Conservation (phyloP, 345 rosid genomes). For the Gossypium ekmanianum region DNA sequence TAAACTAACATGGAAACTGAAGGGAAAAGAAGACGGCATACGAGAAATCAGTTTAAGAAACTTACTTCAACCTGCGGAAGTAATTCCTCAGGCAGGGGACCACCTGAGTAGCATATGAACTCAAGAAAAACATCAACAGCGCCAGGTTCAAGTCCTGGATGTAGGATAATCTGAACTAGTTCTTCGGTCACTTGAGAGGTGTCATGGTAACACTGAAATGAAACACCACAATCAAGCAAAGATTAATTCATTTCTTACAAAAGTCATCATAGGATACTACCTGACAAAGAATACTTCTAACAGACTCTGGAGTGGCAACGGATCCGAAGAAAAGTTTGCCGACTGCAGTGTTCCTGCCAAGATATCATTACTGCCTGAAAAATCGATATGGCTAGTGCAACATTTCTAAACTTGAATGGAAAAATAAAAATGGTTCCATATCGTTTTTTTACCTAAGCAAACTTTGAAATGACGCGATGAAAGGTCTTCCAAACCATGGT, state of each 20-base stretch:
- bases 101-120: slow-evolving; percentile 88
- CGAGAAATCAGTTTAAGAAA: slow-evolving; percentile 14
- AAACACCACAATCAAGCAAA: background rate
- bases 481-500: slow-evolving; percentile 71
- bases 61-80: slow-evolving; percentile 69
- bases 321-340: slow-evolving; percentile 60
- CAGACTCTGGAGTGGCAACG: slow-evolving; percentile 69
- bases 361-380: slow-evolving; percentile 17
- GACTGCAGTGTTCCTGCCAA: slow-evolving; percentile 61
- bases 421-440: background rate
- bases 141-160: slow-evolving; percentile 88
- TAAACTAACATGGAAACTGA: background rate
- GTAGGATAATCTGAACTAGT: slow-evolving; percentile 70
- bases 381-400: background rate
- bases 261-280: slow-evolving; percentile 29
- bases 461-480: slow-evolving; percentile 73
- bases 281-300: slow-evolving; percentile 70
- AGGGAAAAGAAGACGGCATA: background rate
- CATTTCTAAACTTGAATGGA: background rate
- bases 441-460: slow-evolving; percentile 53
- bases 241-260: background rate
- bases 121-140: slow-evolving; percentile 86
- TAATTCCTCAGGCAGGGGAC: slow-evolving; percentile 92
- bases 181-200: slow-evolving; percentile 85
- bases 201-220: slow-evolving; percentile 78